Base-by-base conservation (phyloP, 164 flowering plant genomes). In the Vitis riparia region DNA sequence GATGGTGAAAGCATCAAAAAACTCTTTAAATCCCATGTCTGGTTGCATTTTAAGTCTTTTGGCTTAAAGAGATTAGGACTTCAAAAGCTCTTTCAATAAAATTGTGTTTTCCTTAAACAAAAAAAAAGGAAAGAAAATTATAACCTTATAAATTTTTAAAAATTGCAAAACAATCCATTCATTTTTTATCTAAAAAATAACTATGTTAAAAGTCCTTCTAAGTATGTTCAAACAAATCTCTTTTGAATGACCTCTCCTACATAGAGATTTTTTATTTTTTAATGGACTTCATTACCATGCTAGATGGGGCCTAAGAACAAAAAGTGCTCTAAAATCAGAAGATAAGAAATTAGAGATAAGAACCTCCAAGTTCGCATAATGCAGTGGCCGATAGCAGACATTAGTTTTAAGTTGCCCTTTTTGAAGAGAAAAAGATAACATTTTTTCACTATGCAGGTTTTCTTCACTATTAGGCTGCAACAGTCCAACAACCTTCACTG, bases 321-420 rank as follows among this genome's bases (percentile, higher is more conserved):
- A 37, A 37, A 37, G 44, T 37, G 5, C 44, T 37, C 6, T 37
- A 37, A 3, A 15, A 48, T 19, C 0, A 48, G 49, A 51, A 3
- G 19, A 19, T 29, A 29, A 15, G 14, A 53, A 11, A 11, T 29
- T 10, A 59, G 30, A 68, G n/a, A 63, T 16, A 68, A 63, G 65
- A 72, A 91, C 98, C 99, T 95, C 99, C 78, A 95, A 73, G 64
- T 77, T 85, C 73, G 96, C 89, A 65, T 89, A 86, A 71, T 85
- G 82, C n/a, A 71, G 83, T 65, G 98, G 98, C 60, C 69, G 86
- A 72, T 87, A 90, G 77, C 85, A 87, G 51, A 82, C 74, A 76
- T 80, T 90, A 69, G 92, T 90, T 80, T 82, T 89, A 70, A 95
- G 83, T 71, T 95, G 99, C 62, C 99, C 99, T 76, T 91, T 93